A percentile compares a stretch with the other conserved stretches of the same genome.
Evolutionary conservation across 441 rosid species (phyloP).

Genomic region (Geranium incanum): DNA sequence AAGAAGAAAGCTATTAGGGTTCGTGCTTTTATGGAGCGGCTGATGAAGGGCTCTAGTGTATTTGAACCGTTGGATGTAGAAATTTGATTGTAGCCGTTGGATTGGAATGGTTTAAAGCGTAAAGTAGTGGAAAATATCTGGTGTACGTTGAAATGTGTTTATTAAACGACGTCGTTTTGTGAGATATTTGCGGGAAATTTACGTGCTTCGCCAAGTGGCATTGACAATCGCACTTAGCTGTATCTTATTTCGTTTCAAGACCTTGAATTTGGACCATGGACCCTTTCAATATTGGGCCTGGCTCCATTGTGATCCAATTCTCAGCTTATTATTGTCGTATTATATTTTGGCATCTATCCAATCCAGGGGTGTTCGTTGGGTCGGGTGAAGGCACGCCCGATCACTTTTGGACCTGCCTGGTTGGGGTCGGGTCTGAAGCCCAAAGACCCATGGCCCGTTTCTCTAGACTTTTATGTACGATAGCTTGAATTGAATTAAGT

Average conservation of each 20-base stretch:
- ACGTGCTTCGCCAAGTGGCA: conserved; percentile 5
- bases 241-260: neutral
- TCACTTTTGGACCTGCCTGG: too few relatives aligned
- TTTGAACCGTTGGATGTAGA: conserved; percentile 33
- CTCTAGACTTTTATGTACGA: too few relatives aligned
- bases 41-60: conserved; percentile 8
- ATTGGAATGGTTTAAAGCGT: conserved; percentile 11
- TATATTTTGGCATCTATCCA: too few relatives aligned
- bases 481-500: too few relatives aligned
- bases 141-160: neutral
- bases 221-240: neutral
- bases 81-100: conserved; percentile 24
- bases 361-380: too few relatives aligned
- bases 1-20: conserved; percentile 24
- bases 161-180: neutral
- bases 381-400: too few relatives aligned
- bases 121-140: neutral
- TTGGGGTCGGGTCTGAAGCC: too few relatives aligned
- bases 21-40: conserved; percentile 26
- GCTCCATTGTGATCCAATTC: neutral
- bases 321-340: neutral
- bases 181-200: neutral
- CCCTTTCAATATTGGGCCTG: neutral
- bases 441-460: too few relatives aligned
- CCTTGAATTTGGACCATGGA: neutral